phyloP scores from a whole-genome alignment of 805 yeast species.

The Aciculoconidium aculeatum region DNA sequence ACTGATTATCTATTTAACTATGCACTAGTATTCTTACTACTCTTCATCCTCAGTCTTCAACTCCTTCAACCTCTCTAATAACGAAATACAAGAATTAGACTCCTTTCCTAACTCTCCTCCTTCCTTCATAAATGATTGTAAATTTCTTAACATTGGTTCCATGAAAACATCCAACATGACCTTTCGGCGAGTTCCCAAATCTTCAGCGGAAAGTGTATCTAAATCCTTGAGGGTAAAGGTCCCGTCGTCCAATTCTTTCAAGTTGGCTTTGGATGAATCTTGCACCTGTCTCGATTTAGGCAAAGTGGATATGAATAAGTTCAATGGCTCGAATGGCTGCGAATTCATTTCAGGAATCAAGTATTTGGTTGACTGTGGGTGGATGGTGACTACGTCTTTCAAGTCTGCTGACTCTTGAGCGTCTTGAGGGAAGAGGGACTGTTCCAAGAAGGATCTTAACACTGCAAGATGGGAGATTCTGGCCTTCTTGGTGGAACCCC shows the following conservation, averaged over 20 bases:
- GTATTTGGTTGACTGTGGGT: conserved; percentile 47
- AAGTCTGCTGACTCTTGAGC: conserved; percentile 15
- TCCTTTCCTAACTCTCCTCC: conserved; percentile 69
- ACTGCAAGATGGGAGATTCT: conserved; percentile 36
- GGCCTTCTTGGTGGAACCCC: conserved; percentile 31
- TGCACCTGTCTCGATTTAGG: conserved; percentile 12
- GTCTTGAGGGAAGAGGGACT: conserved; percentile 32
- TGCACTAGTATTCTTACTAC: background rate
- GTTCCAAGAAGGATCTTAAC: conserved; percentile 39
- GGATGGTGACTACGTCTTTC: conserved; percentile 20
- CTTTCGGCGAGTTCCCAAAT: conserved; percentile 48
- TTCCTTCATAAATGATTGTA: conserved; percentile 50
- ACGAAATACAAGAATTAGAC: conserved; percentile 23
- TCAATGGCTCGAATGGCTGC: conserved; percentile 59
- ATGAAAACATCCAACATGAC: conserved; percentile 50
- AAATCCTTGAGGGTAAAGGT: conserved; percentile 30
- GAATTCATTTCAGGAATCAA: conserved; percentile 47
- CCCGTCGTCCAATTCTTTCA: conserved; percentile 17
- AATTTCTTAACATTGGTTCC: conserved; percentile 44
- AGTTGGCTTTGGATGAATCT: conserved; percentile 2
- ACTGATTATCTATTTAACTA: background rate
- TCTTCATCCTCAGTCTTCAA: background rate
- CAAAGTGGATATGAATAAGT: conserved; percentile 45
- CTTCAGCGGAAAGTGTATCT: conserved; percentile 52
- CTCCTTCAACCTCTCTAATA: conserved; percentile 8